phyloP scores from a whole-genome alignment of 2,329 filamentous ascomycete genomes.

The Oidium heveae region DNA sequence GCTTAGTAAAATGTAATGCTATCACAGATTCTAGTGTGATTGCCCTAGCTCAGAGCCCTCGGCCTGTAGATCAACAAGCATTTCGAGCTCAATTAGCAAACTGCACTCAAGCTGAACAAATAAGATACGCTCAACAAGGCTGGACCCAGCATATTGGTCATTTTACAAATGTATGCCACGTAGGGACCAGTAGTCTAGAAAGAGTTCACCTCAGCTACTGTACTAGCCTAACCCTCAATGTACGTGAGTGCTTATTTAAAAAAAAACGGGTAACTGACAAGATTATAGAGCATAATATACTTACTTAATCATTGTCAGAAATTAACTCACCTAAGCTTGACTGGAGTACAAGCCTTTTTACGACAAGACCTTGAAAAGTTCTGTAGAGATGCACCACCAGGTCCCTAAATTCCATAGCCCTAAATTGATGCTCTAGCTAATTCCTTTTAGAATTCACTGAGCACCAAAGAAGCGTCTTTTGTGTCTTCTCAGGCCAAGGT shows the following conservation, averaged over 20 bases:
- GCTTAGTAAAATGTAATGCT: slow-evolving; percentile 72
- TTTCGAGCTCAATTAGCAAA: not conserved
- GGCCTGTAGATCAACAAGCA: not conserved
- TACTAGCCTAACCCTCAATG: slow-evolving; percentile 55
- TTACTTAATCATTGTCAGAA: slow-evolving; percentile 78
- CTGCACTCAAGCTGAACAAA: not conserved
- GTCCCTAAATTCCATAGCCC: slow-evolving; percentile 16
- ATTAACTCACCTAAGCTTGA: slow-evolving; percentile 81
- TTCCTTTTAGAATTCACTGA: slow-evolving; percentile 58
- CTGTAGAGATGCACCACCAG: slow-evolving; percentile 61
- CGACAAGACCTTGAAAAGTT: slow-evolving; percentile 62
- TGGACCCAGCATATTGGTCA: not conserved
- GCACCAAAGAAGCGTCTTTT: slow-evolving; percentile 86
- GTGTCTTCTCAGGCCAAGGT: slow-evolving; percentile 79
- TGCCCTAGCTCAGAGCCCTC: slow-evolving; percentile 43
- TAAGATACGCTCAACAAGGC: not conserved
- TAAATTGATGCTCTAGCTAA: not conserved
- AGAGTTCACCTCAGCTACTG: slow-evolving; percentile 94
- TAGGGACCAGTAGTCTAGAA: slow-evolving; percentile 29
- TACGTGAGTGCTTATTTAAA: slow-evolving; percentile 18
- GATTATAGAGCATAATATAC: slow-evolving; percentile 54
- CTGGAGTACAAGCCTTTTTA: slow-evolving; percentile 76
- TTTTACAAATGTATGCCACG: slow-evolving; percentile 16
- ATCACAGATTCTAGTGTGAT: slow-evolving; percentile 82
- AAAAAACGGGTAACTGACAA: slow-evolving; percentile 11